phyloP scores from a whole-genome alignment of 768 basidiomycete genomes.

The Boletellus sp. region DNA sequence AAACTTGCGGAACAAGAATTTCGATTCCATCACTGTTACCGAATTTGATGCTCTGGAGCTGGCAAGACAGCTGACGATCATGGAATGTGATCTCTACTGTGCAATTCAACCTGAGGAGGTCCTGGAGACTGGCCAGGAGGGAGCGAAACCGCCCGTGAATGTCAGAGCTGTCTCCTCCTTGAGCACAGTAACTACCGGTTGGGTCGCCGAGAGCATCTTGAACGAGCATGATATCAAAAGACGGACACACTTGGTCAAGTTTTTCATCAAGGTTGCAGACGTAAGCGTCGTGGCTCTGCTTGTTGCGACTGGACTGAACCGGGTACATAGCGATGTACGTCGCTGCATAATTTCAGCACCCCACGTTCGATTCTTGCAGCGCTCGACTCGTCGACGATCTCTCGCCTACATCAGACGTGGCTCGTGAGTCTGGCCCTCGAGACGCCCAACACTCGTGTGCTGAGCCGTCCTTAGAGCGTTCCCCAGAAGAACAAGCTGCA shows the following conservation, averaged over 20 bases:
- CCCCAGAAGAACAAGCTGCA: conserved; percentile 80
- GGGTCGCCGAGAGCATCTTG: conserved; percentile 93
- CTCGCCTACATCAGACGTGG: conserved; percentile 92
- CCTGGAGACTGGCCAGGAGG: conserved; percentile 75
- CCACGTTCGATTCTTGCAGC: conserved; percentile 91
- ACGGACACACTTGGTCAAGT: conserved; percentile 74
- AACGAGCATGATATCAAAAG: conserved; percentile 88
- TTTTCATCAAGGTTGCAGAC: conserved; percentile 91
- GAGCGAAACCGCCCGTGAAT: conserved; percentile 57
- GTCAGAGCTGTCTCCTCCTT: conserved; percentile 83
- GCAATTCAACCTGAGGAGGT: conserved; percentile 87
- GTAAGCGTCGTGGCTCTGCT: conserved; percentile 44
- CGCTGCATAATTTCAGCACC: conserved; percentile 86
- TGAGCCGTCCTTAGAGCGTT: conserved; percentile 54
- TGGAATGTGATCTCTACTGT: conserved; percentile 88
- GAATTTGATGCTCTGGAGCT: conserved; percentile 93
- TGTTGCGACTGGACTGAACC: conserved; percentile 8
- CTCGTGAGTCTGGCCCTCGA: conserved; percentile 49
- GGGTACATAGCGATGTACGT: conserved; percentile 67
- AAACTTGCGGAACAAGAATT: conserved; percentile 63
- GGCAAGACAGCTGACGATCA: conserved; percentile 88
- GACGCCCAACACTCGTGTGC: background rate
- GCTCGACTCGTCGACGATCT: conserved; percentile 92
- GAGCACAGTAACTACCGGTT: conserved; percentile 91
- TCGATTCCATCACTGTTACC: conserved; percentile 60